Evolutionary conservation across 345 rosid genomes (phyloP).

Genomic region (Salix arbutifolia): DNA sequence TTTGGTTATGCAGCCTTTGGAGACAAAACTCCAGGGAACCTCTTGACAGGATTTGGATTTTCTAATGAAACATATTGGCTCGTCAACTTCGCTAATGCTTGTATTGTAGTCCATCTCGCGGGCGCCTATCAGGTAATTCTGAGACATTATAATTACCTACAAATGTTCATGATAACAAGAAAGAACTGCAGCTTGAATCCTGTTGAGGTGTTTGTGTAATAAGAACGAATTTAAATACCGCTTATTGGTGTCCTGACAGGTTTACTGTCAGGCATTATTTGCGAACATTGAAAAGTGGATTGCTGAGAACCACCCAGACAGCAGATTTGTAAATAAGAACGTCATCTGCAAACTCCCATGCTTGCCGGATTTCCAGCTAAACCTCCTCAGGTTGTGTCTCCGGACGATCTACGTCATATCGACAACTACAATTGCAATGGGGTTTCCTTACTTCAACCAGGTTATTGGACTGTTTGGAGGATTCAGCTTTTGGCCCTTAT

Average conservation of each 20-base stretch:
- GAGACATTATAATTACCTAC: too few species aligned
- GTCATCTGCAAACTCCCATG: conserved; percentile 34
- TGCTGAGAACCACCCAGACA: conserved; percentile 38
- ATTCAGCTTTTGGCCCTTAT: conserved; percentile 63
- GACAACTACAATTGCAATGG: conserved; percentile 43
- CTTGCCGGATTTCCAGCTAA: conserved; percentile 26
- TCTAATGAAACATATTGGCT: conserved; percentile 45
- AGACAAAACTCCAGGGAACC: conserved; percentile 45
- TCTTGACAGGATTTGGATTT: conserved; percentile 50
- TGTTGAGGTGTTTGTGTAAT: too few species aligned
- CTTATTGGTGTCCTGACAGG: conserved; percentile 23
- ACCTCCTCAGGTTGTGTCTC: conserved; percentile 38
- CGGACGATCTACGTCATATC: conserved; percentile 49
- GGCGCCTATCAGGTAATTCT: conserved; percentile 33
- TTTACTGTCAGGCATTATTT: conserved; percentile 51
- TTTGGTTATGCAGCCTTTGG: conserved; percentile 58
- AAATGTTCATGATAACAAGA: too few species aligned
- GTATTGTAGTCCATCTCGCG: conserved; percentile 41
- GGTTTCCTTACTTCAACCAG: conserved; percentile 84
- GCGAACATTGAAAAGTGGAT: conserved; percentile 41
- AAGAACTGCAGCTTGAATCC: too few species aligned
- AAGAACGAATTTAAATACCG: too few species aligned
- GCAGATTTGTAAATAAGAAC: conserved; percentile 23
- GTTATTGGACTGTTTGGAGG: conserved; percentile 75
- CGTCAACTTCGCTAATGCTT: conserved; percentile 45